phyloP scores from a whole-genome alignment of 768 basidiomycete species.

The Kwoniella sp. region DNA sequence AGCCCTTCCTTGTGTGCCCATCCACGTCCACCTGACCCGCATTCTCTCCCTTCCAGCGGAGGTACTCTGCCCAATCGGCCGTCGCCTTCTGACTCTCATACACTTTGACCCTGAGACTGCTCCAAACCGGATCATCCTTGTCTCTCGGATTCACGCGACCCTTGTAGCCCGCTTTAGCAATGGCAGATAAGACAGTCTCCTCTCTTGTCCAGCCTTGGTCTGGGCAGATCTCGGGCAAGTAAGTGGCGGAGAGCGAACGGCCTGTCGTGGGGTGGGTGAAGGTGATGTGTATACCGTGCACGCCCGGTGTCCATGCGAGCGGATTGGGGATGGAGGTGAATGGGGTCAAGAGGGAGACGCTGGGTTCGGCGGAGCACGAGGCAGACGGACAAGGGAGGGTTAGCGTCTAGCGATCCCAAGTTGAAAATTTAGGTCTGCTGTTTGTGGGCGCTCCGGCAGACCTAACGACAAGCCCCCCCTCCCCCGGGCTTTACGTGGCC shows the following conservation, averaged over 20 bases:
- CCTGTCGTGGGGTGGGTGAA: conserved; percentile 64
- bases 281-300: conserved; percentile 86
- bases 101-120: conserved; percentile 41
- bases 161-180: conserved; percentile 81
- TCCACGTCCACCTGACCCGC: not conserved
- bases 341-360: conserved; percentile 88
- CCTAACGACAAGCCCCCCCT: too few species aligned
- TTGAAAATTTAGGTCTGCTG: too few species aligned
- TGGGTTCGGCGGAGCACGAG: conserved; percentile 55
- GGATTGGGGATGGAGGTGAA: conserved; percentile 83
- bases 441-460: too few species aligned
- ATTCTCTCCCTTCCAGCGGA: conserved; percentile 30
- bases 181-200: conserved; percentile 86
- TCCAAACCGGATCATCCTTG: conserved; percentile 35
- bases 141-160: conserved; percentile 43
- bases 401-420: too few species aligned
- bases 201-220: conserved; percentile 93
- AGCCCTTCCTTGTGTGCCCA: not conserved
- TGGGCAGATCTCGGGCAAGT: conserved; percentile 86
- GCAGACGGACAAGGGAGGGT: too few species aligned
- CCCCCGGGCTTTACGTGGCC: too few species aligned
- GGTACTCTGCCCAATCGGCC: conserved; percentile 39
- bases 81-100: conserved; percentile 52
- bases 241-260: conserved; percentile 74
- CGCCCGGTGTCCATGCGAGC: conserved; percentile 89